Conservation (phyloP, 2,329 filamentous ascomycete genomes). For the Arthrobotrys entomopaga region DNA sequence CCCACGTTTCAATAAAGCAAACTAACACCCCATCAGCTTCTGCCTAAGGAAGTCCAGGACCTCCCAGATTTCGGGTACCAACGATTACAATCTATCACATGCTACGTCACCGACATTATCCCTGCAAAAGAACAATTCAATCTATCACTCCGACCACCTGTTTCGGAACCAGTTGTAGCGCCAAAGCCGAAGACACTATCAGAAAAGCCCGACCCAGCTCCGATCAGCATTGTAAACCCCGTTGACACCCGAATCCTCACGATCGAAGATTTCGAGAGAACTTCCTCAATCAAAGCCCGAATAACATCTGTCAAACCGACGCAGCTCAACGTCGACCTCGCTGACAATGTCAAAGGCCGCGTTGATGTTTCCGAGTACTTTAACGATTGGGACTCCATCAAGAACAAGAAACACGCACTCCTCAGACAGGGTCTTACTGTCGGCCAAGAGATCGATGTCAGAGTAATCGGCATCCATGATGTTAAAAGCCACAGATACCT, state of each 20-base stretch:
- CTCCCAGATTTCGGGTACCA: slow-evolving; percentile 81
- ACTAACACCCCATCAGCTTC: slow-evolving; percentile 70
- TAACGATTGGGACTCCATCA: slow-evolving; percentile 86
- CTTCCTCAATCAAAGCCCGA: slow-evolving; percentile 77
- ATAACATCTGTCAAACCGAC: slow-evolving; percentile 88
- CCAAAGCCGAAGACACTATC: slow-evolving; percentile 62
- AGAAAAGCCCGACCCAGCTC: slow-evolving; percentile 60
- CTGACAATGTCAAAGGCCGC: slow-evolving; percentile 89
- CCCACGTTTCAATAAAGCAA: background rate
- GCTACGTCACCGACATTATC: slow-evolving; percentile 78
- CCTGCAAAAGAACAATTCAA: slow-evolving; percentile 75
- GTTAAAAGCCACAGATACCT: slow-evolving; percentile 90
- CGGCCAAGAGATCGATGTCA: slow-evolving; percentile 77
- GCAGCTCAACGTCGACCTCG: slow-evolving; percentile 88
- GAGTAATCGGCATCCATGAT: slow-evolving; percentile 87
- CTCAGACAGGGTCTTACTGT: slow-evolving; percentile 68
- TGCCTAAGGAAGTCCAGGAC: slow-evolving; percentile 75
- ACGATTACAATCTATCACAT: slow-evolving; percentile 78
- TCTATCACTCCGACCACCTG: slow-evolving; percentile 68
- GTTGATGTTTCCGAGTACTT: slow-evolving; percentile 92
- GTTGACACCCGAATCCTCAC: slow-evolving; percentile 73
- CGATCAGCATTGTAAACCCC: slow-evolving; percentile 67
- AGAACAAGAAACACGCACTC: slow-evolving; percentile 83
- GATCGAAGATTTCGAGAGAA: slow-evolving; percentile 78
- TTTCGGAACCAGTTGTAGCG: slow-evolving; percentile 66